Conservation (phyloP, 1,284 basidiomycete genomes). For the Apiotrichum gracile region DNA sequence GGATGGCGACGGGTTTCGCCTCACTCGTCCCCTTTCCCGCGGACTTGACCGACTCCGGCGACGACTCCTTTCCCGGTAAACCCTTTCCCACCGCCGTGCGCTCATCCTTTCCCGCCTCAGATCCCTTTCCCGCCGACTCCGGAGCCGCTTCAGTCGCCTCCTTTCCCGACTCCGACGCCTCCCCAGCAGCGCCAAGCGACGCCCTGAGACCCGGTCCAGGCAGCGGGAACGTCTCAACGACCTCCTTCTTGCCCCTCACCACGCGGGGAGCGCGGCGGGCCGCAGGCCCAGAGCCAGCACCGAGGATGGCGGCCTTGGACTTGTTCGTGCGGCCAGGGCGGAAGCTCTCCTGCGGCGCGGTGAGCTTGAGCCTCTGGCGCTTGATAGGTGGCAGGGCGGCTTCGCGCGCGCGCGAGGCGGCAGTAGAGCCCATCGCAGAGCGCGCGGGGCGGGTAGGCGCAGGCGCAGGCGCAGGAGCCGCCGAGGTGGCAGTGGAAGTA, state of each 20-base stretch:
- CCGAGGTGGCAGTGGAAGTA: background rate
- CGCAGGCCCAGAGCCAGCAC: background rate
- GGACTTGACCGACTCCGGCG: background rate
- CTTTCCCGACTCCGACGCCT: background rate
- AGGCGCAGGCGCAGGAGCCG: background rate
- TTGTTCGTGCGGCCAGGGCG: constrained; percentile 18
- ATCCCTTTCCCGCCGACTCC: background rate
- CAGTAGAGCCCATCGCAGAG: constrained; percentile 6
- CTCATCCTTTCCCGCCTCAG: background rate
- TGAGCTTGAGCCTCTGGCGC: constrained; percentile 33
- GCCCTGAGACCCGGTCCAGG: constrained; percentile 3
- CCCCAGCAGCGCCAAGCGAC: background rate
- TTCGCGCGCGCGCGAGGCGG: constrained; percentile 18
- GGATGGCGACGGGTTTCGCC: constrained; percentile 1
- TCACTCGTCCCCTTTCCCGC: background rate
- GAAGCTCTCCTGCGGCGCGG: constrained; percentile 40
- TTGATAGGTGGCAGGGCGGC: constrained; percentile 24
- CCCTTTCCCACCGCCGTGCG: background rate
- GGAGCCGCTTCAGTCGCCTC: background rate
- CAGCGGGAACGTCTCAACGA: constrained; percentile 11
- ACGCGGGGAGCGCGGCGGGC: background rate
- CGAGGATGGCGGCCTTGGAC: constrained; percentile 8
- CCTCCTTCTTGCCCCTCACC: background rate
- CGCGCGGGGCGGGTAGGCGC: background rate
- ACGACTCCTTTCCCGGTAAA: background rate